Evolutionary conservation across 805 yeast genomes (phyloP), one percentile per base, ranked within the genome.

Genomic region (Saccharomycopsis fermentans): DNA sequence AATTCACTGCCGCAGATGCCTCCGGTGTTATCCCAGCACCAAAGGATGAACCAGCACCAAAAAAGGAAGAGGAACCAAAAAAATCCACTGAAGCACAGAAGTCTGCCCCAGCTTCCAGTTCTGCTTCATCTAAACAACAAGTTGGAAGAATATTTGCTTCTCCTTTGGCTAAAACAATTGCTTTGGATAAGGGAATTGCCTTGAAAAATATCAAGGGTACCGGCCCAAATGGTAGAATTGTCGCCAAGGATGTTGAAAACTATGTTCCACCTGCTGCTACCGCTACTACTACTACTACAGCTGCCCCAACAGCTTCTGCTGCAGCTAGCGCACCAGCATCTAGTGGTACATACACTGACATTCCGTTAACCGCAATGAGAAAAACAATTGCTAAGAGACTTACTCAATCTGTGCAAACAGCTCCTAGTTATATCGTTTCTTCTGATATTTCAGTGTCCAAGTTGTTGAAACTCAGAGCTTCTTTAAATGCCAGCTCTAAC

Each of bases 211-310:
- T 94, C 69, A 82, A 82, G 73, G 98, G 98, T 69, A 74, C 96
- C 51, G 99, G 99, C 66, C 98, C 98, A 70, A 79, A 80, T 68
- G 98, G 98, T 66, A 88, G 99, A 78, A 89, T 94, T 71, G 79
- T 88, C 64, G 94, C 91, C 69, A 83, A 83, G 67, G 99, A 94
- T 71, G 87, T 94, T 64, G 97, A 92, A 75, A 76, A 76, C 67
- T 81, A 75, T 76, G 62, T 69, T 29, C 65, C 76, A 39, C 63
- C 74, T 21, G 59, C 73, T 48, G 63, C 74, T 19, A 60, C 73
- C 37, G 59, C 74, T 32, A 62, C 74, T 54, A 65, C 77, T 52
- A 69, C 80, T 54, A 70, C 79, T 57, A 65, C 78, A 34, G 70
- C 81, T 36, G 69, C 84, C 51, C 67, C 84, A 27, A 71, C 81